Evolutionary conservation across 2,329 filamentous ascomycete species (phyloP).

Genomic region (Massarina eburnea): DNA sequence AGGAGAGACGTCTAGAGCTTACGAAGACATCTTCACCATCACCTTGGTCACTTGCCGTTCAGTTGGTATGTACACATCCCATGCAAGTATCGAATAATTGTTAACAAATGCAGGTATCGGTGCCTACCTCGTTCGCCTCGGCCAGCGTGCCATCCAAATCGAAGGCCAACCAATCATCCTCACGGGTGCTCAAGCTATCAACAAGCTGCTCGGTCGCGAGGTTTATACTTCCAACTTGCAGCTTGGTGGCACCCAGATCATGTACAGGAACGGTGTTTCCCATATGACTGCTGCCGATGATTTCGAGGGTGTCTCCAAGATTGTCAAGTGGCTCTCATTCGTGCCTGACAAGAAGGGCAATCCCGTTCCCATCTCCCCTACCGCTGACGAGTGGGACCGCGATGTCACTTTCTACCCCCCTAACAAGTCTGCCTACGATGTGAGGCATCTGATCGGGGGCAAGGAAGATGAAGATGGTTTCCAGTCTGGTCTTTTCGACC

Average conservation of each 20-base stretch:
- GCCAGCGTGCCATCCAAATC: constrained; percentile 97
- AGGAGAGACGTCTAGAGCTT: constrained; percentile 92
- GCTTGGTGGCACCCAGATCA: constrained; percentile 99
- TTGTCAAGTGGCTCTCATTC: constrained; percentile 97
- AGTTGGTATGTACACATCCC: constrained; percentile 68
- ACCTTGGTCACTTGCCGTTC: constrained; percentile 97
- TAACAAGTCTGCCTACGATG: constrained; percentile 85
- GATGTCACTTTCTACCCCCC: constrained; percentile 81
- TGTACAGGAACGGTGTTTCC: constrained; percentile 99
- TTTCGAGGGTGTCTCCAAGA: constrained; percentile 96
- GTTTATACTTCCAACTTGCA: constrained; percentile 99
- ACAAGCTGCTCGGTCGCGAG: constrained; percentile 96
- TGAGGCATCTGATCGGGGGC: constrained; percentile 89
- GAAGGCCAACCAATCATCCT: constrained; percentile 99
- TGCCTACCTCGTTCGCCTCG: constrained; percentile 96
- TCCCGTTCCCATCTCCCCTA: constrained; percentile 88
- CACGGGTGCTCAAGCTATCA: constrained; percentile 94
- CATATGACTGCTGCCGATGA: constrained; percentile 98
- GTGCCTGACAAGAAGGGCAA: constrained; percentile 93
- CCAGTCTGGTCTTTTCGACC: constrained; percentile 90
- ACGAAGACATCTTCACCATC: constrained; percentile 98
- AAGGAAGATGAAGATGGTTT: constrained; percentile 84
- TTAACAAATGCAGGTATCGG: constrained; percentile 72
- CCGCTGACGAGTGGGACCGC: constrained; percentile 86
- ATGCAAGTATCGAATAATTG: constrained; percentile 1